A percentile compares a stretch with the other conserved stretches of the same genome.
These are phyloP conservation scores for Neurospora intermedia DNA, from an alignment of 495 filamentous ascomycete species.

Conservation along the genomic window DNA sequence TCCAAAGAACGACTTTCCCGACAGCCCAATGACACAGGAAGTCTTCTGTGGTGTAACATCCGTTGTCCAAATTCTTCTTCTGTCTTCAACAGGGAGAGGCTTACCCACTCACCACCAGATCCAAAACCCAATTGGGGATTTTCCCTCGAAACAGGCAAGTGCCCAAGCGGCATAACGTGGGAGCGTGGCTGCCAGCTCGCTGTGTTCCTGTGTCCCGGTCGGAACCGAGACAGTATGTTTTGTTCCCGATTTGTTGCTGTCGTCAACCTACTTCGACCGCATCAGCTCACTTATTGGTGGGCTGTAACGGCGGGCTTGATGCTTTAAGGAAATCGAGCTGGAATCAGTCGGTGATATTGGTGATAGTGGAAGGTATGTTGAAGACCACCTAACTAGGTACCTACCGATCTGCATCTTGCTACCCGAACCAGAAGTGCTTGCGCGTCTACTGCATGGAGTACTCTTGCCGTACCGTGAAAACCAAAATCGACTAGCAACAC, in stretches of 20 bases:
- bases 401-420: neutral
- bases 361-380: neutral
- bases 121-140: neutral
- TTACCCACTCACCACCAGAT: neutral
- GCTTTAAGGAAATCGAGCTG: neutral
- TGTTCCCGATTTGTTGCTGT: neutral
- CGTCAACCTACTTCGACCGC: neutral
- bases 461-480: too few species aligned
- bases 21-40: neutral
- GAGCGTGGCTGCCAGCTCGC: neutral
- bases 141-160: neutral
- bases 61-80: neutral
- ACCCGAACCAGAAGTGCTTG: too few species aligned
- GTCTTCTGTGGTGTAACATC: neutral
- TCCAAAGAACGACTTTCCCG: neutral
- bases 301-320: neutral
- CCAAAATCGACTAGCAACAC: too few species aligned
- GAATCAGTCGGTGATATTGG: neutral
- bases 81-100: neutral
- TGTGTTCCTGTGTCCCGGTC: neutral
- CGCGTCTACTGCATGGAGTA: too few species aligned
- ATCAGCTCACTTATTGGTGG: neutral
- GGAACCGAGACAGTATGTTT: neutral
- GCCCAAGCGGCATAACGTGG: neutral
- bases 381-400: too few species aligned